Evolutionary conservation across 1,139 yeast species (phyloP).

Genomic region (Pichia sp.): DNA sequence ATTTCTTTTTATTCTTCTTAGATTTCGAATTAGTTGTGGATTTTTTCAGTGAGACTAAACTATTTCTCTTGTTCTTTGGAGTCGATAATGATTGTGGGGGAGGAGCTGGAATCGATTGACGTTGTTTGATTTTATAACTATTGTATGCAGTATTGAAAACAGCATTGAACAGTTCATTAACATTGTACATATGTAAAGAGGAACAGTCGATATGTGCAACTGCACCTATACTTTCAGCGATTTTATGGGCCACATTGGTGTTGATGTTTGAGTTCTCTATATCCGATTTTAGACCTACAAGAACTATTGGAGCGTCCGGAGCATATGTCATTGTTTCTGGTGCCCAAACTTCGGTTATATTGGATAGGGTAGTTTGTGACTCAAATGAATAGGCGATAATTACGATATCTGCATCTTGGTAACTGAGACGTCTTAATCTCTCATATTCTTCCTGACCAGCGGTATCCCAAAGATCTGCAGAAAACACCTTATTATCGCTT

Average conservation of each 20-base stretch:
- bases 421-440: slow-evolving; percentile 71
- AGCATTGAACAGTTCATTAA: slow-evolving; percentile 55
- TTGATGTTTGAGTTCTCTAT: slow-evolving; percentile 30
- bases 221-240: slow-evolving; percentile 65
- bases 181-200: slow-evolving; percentile 61
- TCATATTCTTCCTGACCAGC: slow-evolving; percentile 95
- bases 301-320: slow-evolving; percentile 64
- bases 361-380: slow-evolving; percentile 53
- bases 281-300: slow-evolving; percentile 79
- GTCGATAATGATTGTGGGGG: too few species aligned
- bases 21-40: too few species aligned
- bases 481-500: slow-evolving; percentile 43
- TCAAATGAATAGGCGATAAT: slow-evolving; percentile 72
- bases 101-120: too few species aligned
- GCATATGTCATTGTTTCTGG: slow-evolving; percentile 84
- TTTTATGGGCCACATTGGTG: slow-evolving; percentile 23
- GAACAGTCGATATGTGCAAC: slow-evolving; percentile 76
- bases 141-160: slow-evolving; percentile 15
- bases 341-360: slow-evolving; percentile 75
- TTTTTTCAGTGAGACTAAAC: too few species aligned
- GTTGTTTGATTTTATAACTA: too few species aligned
- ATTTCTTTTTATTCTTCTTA: too few species aligned
- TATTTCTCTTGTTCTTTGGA: too few species aligned
- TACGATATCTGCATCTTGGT: slow-evolving; percentile 72
- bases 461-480: slow-evolving; percentile 74